Conservation (phyloP, 805 yeast species). For the Candida saitoana region DNA sequence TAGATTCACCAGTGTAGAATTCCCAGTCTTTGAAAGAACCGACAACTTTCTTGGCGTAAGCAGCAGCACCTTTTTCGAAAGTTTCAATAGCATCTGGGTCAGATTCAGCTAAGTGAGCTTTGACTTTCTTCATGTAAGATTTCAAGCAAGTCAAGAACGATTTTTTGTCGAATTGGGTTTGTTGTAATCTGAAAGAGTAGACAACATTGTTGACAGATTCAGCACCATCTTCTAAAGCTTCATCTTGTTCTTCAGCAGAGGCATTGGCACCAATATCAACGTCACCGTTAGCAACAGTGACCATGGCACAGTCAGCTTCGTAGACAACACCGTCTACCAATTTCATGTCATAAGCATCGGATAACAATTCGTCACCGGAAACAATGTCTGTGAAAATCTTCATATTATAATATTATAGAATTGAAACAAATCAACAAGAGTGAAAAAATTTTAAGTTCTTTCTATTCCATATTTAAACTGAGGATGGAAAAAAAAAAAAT, state of each 20-base stretch:
- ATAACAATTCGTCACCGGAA: constrained; percentile 93
- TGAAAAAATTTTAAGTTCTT: too few relatives aligned
- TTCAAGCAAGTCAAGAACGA: constrained; percentile 94
- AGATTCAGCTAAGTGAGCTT: constrained; percentile 83
- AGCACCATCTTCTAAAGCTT: constrained; percentile 75
- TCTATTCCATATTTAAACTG: background rate
- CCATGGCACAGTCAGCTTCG: constrained; percentile 96
- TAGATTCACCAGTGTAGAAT: constrained; percentile 98
- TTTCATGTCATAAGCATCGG: constrained; percentile 92
- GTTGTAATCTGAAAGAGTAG: constrained; percentile 96
- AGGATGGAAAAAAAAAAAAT: background rate
- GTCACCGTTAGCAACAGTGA: constrained; percentile 85
- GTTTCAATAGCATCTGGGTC: constrained; percentile 82
- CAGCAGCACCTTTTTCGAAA: constrained; percentile 96
- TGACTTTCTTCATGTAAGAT: constrained; percentile 97
- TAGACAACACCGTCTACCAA: constrained; percentile 86
- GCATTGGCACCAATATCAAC: constrained; percentile 99
- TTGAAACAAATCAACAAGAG: too few relatives aligned
- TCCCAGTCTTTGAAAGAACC: constrained; percentile 98
- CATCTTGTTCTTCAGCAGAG: constrained; percentile 93
- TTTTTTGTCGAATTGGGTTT: constrained; percentile 95
- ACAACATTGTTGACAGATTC: constrained; percentile 97
- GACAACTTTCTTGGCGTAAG: constrained; percentile 94
- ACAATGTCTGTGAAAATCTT: constrained; percentile 62
- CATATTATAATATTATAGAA: constrained; percentile 21